Base-by-base conservation (phyloP, 805 yeast species). In the Pachysolen tannophilus region DNA sequence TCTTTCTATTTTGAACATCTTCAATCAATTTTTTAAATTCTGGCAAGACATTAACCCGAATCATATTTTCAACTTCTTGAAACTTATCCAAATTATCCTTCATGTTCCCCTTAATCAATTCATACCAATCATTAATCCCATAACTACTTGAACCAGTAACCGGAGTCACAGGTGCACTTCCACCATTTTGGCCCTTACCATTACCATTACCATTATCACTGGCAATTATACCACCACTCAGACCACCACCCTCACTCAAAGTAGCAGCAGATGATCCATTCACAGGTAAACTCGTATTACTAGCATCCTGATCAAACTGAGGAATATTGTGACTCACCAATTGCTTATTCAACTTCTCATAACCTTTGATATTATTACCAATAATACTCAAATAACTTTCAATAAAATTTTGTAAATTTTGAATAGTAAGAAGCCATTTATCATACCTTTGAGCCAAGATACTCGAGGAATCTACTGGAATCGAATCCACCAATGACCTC, bases 1-100 rank as follows among this genome's bases (percentile, higher is more conserved):
- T 67, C 51, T 56, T 56, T 47, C 66, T 71, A 42, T 61, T 51
- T 17, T 55, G 56, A 30, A 72, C 46, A 35, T 68, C 72, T 8
- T 49, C 50, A 20, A 48, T 44, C 13, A 67, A 48, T 18, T 58
- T 54, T 31, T 63, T 69, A 33, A 72, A 49, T 33, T 60, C 66
- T 6, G 76, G 75, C 9, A 65, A 34, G 9, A 68, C 55, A 18
- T 60, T 53, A 6, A 52, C 33, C 42, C 51, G 56, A 40, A 67
- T 47, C 34, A 61, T 47, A 25, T 45, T 48, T 41, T 64, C 72
- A n/a, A 63, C 53, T 29, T 67, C 67, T 4, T 37, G 35, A 8
- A 67, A 53, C 28, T 60, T 52, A 33, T 50, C 55, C 34, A 57
- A 44, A 20, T 63, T 44, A 9, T 38, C 41, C 24, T 64, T 67